A percentile compares a stretch with the other conserved stretches of the same genome.
Evolutionary conservation across 305 asterid genomes (phyloP).

Genomic region (Stenogyne calaminthoides): DNA sequence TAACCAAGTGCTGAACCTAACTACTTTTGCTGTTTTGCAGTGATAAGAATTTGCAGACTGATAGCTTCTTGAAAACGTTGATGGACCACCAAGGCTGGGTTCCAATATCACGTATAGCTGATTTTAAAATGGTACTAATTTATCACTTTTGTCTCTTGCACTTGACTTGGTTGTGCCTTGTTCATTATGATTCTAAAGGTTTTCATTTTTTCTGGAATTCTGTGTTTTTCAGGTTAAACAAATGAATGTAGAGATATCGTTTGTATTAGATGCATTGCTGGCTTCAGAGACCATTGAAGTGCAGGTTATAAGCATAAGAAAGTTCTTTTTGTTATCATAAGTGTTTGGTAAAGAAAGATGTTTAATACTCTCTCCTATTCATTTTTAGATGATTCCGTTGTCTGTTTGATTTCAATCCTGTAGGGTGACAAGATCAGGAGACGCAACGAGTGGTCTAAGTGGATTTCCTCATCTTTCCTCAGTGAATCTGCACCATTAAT

Average conservation of each 20-base stretch:
- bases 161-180: constrained; percentile 16
- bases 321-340: no score
- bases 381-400: no score
- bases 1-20: constrained; percentile 8
- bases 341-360: no score
- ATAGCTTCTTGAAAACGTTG: constrained; percentile 71
- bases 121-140: constrained; percentile 70
- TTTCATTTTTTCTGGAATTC: constrained; percentile 1
- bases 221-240: constrained; percentile 68
- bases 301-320: constrained; percentile 70
- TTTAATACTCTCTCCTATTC: no score
- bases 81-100: constrained; percentile 98
- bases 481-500: constrained; percentile 39
- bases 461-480: constrained; percentile 47
- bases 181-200: neutral
- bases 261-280: constrained; percentile 76
- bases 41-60: constrained; percentile 76
- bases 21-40: constrained; percentile 65
- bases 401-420: constrained; percentile 33
- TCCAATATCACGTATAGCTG: constrained; percentile 66
- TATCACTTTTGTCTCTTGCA: neutral
- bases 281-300: constrained; percentile 81
- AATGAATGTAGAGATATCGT: constrained; percentile 69
- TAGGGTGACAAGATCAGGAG: constrained; percentile 60
- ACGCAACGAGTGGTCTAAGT: constrained; percentile 78